Conservation (phyloP, 192 early-diverging fungal genomes). For the Rhizophagus clarus region DNA sequence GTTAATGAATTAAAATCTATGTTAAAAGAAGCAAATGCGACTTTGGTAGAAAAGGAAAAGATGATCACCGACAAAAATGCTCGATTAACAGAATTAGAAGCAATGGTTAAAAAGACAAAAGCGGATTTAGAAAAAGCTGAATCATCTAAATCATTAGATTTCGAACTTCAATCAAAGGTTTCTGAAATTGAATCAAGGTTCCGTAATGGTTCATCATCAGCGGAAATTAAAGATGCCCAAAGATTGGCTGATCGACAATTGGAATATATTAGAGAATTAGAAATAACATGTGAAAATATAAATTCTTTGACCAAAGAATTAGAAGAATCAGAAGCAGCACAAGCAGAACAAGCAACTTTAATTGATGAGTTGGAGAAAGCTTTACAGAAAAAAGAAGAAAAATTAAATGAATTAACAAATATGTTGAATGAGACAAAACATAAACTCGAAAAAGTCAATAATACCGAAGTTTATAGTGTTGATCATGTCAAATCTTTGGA, state of each 20-base stretch:
- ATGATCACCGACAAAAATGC: not conserved
- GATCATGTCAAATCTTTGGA: not conserved
- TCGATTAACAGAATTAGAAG: not conserved
- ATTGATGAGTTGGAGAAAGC: not conserved
- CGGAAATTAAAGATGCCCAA: not conserved
- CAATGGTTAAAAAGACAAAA: not conserved
- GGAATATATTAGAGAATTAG: not conserved
- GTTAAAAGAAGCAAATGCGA: not conserved
- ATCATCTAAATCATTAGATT: not conserved
- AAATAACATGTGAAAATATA: not conserved
- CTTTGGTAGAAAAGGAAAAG: not conserved
- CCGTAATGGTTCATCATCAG: not conserved
- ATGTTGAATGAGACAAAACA: not conserved
- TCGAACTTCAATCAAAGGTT: not conserved
- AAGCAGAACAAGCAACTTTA: not conserved
- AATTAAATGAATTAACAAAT: not conserved
- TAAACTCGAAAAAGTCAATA: not conserved
- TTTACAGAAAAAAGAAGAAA: not conserved
- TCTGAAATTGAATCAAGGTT: no score
- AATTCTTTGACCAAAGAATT: not conserved
- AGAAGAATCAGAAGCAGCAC: not conserved
- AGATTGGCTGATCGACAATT: not conserved
- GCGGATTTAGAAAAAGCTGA: not conserved
- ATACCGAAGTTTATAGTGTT: not conserved
- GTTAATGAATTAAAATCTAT: conserved; percentile 3